Base-by-base conservation (phyloP, 805 yeast species). In the Yarrowia sp. region DNA sequence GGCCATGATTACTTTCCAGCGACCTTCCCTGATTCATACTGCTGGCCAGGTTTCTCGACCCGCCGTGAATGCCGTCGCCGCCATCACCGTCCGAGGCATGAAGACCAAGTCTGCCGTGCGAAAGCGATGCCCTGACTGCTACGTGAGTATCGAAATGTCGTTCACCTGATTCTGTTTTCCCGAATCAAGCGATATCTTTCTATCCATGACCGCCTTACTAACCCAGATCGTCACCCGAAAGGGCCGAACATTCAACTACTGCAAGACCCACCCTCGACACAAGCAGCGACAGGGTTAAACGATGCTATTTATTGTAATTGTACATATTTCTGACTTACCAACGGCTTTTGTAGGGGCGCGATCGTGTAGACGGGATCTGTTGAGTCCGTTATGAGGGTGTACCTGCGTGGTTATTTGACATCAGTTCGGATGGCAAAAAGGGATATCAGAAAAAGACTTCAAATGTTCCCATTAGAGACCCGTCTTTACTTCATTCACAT, bases 31-130 rank as follows among this genome's bases (percentile, higher is more conserved):
- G 19, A 21, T 30, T 22, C 63, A 43, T 3, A 41, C 41, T 9
- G 40, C 63, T 43, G 51, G 49, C 28, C 63, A 58, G 49, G 61
- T 54, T 44, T n/a, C 61, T 17, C 63, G 63, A 58, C 63, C 63
- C 22, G 63, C 51, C 32, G 22, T 43, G 32, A 43, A 41, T 16
- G 63, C 51, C 40, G 38, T 22, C 41, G 63, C 63, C 22, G 51
- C 51, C 51, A 41, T 58, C 32, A 58, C 63, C 41, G 71, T 77
- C 5, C 85, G 98, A 76, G 87, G 92, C 3, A 92, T 93, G 82
- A 93, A 93, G 76, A 96, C 92, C 51, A 86, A 93, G 76, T 86
- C 98, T 5, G 84, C 98, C 0, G 96, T 95, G 64, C 92, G 92
- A 80, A 95, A 90, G 80, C 88, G 90, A 77, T 95, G 99, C 76